Percentiles rank a stretch among this genome's conserved stretches.
Conservation (phyloP, 805 yeast genomes). For the Grigorovia transvaalensis region DNA sequence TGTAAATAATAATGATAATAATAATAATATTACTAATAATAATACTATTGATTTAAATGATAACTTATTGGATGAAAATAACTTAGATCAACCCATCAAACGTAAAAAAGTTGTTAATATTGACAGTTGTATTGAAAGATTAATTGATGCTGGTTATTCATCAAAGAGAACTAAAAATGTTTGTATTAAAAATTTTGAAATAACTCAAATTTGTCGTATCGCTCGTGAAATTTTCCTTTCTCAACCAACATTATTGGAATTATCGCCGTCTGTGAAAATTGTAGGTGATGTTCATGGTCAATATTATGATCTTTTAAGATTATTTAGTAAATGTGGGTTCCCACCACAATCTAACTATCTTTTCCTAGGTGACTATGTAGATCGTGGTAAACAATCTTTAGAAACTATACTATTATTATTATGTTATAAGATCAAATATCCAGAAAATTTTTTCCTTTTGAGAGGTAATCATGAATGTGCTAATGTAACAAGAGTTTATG, state of each 20-base stretch:
- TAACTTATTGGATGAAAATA: background rate
- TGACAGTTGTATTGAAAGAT: slow-evolving; percentile 79
- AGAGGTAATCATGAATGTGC: slow-evolving; percentile 99
- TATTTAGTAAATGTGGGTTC: slow-evolving; percentile 90
- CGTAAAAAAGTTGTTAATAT: slow-evolving; percentile 37
- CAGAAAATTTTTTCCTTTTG: slow-evolving; percentile 83
- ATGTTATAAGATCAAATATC: slow-evolving; percentile 91
- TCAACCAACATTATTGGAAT: slow-evolving; percentile 82
- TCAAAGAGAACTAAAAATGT: slow-evolving; percentile 85
- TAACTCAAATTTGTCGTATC: slow-evolving; percentile 70
- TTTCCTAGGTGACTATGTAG: slow-evolving; percentile 93
- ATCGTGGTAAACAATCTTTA: slow-evolving; percentile 89
- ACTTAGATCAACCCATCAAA: slow-evolving; percentile 5
- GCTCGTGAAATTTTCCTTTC: slow-evolving; percentile 82
- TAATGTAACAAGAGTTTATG: slow-evolving; percentile 89
- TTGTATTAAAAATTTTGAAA: slow-evolving; percentile 78
- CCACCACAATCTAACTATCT: slow-evolving; percentile 90
- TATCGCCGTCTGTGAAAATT: slow-evolving; percentile 68
- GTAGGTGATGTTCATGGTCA: slow-evolving; percentile 97
- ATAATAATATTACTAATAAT: background rate
- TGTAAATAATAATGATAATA: background rate
- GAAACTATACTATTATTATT: slow-evolving; percentile 80
- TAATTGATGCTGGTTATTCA: slow-evolving; percentile 88
- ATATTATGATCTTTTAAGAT: slow-evolving; percentile 77
- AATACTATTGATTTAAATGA: slow-evolving; percentile 1